phyloP scores from a whole-genome alignment of 495 filamentous ascomycete genomes.

The Cercophora newfieldiana region DNA sequence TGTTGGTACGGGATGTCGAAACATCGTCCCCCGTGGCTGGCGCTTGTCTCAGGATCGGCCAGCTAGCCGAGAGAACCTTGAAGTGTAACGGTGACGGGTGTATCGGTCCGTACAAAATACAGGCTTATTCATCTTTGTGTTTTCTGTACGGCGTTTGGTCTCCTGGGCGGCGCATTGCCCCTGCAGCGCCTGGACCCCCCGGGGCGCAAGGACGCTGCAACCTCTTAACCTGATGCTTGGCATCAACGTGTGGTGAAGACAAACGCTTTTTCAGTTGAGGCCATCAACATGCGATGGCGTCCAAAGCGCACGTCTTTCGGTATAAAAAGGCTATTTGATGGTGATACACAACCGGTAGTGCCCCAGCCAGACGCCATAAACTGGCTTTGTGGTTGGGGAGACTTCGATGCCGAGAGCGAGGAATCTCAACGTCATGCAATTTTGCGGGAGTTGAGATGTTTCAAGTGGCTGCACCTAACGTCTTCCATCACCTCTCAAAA shows the following conservation, averaged over 20 bases:
- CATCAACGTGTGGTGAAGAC: background rate
- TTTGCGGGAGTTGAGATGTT: constrained; percentile 3
- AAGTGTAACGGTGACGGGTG: background rate
- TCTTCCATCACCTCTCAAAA: constrained; percentile 3
- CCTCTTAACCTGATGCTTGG: background rate
- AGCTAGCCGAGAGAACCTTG: background rate
- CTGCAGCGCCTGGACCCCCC: background rate
- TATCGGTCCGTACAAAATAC: background rate
- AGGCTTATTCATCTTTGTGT: background rate
- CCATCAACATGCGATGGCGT: background rate
- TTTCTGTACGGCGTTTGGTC: background rate
- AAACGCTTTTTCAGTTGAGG: background rate
- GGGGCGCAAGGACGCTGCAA: background rate
- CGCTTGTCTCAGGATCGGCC: background rate
- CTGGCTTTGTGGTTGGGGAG: background rate
- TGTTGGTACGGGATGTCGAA: background rate
- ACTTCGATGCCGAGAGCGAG: background rate
- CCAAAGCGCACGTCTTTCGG: background rate
- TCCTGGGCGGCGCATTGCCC: background rate
- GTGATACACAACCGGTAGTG: background rate
- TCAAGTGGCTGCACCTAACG: constrained; percentile 9
- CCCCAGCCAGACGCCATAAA: too few relatives aligned
- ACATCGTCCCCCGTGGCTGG: background rate
- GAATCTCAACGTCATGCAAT: background rate
- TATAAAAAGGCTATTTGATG: background rate